These are phyloP conservation scores for Monilinia fructicola DNA, from an alignment of 2,329 filamentous ascomycete species.

Conservation along the genomic window DNA sequence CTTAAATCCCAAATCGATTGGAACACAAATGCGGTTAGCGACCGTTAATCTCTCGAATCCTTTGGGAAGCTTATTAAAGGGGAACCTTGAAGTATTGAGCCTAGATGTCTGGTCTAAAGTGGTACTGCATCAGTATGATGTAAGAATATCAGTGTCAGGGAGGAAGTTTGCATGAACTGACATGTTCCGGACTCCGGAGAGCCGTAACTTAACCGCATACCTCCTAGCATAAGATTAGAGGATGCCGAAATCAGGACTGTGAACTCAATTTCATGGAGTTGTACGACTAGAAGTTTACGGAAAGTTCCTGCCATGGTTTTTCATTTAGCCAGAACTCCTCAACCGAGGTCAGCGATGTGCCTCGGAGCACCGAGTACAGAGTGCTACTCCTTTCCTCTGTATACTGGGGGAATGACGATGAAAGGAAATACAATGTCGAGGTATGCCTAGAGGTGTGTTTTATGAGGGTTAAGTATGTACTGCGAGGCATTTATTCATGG, in stretches of 20 bases:
- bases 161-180: background rate
- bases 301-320: background rate
- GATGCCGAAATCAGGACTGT: background rate
- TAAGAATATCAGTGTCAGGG: background rate
- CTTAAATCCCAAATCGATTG: background rate
- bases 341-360: background rate
- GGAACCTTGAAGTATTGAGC: background rate
- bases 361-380: background rate
- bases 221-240: background rate
- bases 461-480: background rate
- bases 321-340: background rate
- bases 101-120: slow-evolving; percentile 8
- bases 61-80: background rate
- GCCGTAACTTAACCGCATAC: background rate
- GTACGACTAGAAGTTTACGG: background rate
- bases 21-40: background rate
- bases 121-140: slow-evolving; percentile 6
- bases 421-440: background rate
- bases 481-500: no score
- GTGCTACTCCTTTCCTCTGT: background rate
- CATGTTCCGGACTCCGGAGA: background rate
- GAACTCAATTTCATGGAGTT: background rate
- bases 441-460: background rate
- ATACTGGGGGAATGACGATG: background rate
- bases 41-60: background rate